Evolutionary conservation across 2,329 filamentous ascomycete species (phyloP).

Genomic region (Aureobasidium leucospermi): DNA sequence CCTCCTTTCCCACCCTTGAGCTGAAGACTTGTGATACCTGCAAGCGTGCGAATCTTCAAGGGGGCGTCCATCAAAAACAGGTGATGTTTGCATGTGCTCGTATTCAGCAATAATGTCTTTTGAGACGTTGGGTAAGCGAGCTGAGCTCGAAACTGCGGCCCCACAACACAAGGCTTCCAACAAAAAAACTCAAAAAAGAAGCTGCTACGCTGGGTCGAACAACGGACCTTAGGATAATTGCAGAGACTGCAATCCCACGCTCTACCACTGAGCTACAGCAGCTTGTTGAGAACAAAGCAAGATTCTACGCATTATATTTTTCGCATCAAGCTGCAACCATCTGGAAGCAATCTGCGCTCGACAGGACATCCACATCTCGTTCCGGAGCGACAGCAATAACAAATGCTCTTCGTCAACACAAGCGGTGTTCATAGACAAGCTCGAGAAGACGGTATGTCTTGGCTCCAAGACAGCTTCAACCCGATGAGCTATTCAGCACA

Average conservation of each 20-base stretch:
- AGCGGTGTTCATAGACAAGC: too few species aligned
- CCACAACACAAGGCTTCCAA: not conserved
- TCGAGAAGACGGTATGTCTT: too few species aligned
- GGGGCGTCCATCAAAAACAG: not conserved
- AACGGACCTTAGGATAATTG: slow-evolving; percentile 14
- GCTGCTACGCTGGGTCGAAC: slow-evolving; percentile 14
- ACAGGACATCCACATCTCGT: too few species aligned
- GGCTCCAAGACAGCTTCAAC: too few species aligned
- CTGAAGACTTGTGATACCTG: too few species aligned
- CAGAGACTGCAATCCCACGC: slow-evolving; percentile 13
- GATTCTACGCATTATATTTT: too few species aligned
- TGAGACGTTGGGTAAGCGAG: not conserved
- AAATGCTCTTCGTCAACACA: too few species aligned
- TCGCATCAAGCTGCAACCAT: too few species aligned
- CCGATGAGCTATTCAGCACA: too few species aligned
- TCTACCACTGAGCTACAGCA: slow-evolving; percentile 15
- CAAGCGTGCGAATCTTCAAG: not conserved
- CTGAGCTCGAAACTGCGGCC: not conserved
- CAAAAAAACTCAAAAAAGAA: slow-evolving; percentile 3
- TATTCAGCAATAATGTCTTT: not conserved
- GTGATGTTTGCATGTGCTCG: not conserved
- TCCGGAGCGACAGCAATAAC: too few species aligned
- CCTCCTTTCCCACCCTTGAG: not conserved
- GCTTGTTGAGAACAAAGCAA: not conserved
- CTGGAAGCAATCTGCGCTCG: too few species aligned